Percentiles rank a stretch among this genome's conserved stretches.
Conservation (phyloP, 257 asterid genomes). For the Eucommia ulmoides region DNA sequence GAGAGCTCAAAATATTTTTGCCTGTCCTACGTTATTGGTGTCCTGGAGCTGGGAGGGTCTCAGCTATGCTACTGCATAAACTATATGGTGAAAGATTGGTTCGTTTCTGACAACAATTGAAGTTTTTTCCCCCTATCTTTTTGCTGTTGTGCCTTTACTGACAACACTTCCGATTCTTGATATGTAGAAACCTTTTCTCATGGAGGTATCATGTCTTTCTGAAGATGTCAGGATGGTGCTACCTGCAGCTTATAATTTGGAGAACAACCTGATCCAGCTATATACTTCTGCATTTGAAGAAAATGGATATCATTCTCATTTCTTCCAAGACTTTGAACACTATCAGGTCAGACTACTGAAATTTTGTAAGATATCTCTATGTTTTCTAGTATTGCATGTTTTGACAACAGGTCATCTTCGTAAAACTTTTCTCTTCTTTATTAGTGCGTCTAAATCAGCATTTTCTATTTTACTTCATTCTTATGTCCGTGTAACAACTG, state of each 20-base stretch:
- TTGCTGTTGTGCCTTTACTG: constrained; percentile 11
- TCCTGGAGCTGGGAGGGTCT: constrained; percentile 53
- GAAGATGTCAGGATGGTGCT: constrained; percentile 76
- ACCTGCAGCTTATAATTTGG: constrained; percentile 76
- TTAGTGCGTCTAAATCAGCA: too few relatives aligned
- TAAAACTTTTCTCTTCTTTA: too few relatives aligned
- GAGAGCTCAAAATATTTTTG: constrained; percentile 43
- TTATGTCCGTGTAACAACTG: too few relatives aligned
- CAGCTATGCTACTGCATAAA: constrained; percentile 58
- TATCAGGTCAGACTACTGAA: constrained; percentile 52
- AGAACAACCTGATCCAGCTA: constrained; percentile 46
- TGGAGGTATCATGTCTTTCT: constrained; percentile 44
- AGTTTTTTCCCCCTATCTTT: constrained; percentile 7
- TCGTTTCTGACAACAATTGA: constrained; percentile 13
- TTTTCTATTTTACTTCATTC: too few relatives aligned
- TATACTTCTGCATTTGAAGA: constrained; percentile 44
- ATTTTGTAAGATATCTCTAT: too few relatives aligned
- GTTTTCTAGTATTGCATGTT: too few relatives aligned
- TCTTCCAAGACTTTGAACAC: constrained; percentile 34
- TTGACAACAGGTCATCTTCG: too few relatives aligned
- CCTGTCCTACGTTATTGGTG: constrained; percentile 63
- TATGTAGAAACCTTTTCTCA: constrained; percentile 66
- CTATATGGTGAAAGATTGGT: constrained; percentile 91
- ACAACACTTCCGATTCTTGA: constrained; percentile 11
- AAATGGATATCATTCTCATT: constrained; percentile 15